Evolutionary conservation across 768 basidiomycete species (phyloP).

Genomic region (Sarcodon sp.): DNA sequence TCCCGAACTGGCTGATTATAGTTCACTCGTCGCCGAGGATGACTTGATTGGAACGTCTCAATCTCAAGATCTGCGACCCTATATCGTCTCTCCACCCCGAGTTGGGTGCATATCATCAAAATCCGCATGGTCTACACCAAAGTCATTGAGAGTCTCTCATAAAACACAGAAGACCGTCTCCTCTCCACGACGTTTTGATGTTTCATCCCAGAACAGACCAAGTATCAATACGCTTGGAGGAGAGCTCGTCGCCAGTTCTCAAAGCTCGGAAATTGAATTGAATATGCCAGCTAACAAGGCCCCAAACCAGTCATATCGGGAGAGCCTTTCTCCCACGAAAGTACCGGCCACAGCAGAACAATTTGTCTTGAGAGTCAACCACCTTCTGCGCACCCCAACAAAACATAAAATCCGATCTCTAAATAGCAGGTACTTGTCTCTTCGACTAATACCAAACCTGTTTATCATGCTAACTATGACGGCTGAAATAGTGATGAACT

Average conservation of each 20-base stretch:
- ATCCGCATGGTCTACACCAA: neutral
- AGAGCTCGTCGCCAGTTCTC: conserved; percentile 9
- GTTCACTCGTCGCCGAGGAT: neutral
- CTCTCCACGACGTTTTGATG: conserved; percentile 2
- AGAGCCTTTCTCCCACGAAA: no score
- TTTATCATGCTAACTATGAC: no score
- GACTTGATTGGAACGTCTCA: conserved; percentile 3
- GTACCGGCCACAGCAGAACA: no score
- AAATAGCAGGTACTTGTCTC: no score
- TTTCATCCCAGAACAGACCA: conserved; percentile 9
- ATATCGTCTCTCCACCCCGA: neutral
- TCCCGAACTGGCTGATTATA: neutral
- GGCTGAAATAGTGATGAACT: no score
- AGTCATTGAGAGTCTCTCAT: conserved; percentile 2
- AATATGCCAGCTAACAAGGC: neutral
- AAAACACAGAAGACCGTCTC: neutral
- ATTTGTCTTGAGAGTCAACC: no score
- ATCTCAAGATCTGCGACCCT: conserved; percentile 1
- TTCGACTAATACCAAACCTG: no score
- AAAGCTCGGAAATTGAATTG: conserved; percentile 9
- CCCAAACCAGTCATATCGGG: no score
- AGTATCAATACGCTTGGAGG: neutral
- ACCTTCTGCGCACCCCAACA: no score
- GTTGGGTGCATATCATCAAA: neutral
- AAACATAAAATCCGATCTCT: no score